phyloP scores from a whole-genome alignment of 345 rosid genomes.

The Salix caprea region DNA sequence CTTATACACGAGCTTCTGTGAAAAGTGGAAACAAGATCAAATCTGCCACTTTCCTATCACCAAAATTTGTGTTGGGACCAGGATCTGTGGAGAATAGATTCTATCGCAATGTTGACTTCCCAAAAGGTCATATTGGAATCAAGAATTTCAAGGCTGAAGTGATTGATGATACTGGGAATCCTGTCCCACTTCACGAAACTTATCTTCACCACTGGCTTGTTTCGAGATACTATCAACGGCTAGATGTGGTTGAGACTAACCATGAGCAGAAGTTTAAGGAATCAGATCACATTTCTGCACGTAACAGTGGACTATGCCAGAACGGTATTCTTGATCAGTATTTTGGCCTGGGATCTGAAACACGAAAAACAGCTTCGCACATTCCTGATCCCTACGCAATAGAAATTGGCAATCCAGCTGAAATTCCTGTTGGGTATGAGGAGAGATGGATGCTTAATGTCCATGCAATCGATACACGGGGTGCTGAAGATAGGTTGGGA shows the following conservation, averaged over 20 bases:
- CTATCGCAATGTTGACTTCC: conserved; percentile 58
- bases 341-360: conserved; percentile 85
- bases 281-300: conserved; percentile 24
- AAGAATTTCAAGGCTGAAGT: conserved; percentile 67
- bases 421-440: conserved; percentile 60
- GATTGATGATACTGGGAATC: conserved; percentile 55
- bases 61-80: conserved; percentile 58
- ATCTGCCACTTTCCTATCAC: conserved; percentile 55
- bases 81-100: conserved; percentile 58
- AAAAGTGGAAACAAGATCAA: conserved; percentile 29
- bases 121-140: conserved; percentile 74
- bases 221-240: conserved; percentile 36
- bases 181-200: conserved; percentile 70
- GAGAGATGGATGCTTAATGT: conserved; percentile 73
- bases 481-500: conserved; percentile 63
- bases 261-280: not conserved
- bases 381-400: conserved; percentile 86
- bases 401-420: conserved; percentile 60
- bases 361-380: conserved; percentile 53
- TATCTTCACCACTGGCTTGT: conserved; percentile 89
- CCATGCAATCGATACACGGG: conserved; percentile 85
- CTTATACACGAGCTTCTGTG: conserved; percentile 12
- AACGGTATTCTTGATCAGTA: conserved; percentile 34
- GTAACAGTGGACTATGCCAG: conserved; percentile 70
- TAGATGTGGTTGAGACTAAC: conserved; percentile 16